These are phyloP conservation scores for Xanthoceras sorbifolium DNA, from an alignment of 345 rosid species.

Conservation along the genomic window DNA sequence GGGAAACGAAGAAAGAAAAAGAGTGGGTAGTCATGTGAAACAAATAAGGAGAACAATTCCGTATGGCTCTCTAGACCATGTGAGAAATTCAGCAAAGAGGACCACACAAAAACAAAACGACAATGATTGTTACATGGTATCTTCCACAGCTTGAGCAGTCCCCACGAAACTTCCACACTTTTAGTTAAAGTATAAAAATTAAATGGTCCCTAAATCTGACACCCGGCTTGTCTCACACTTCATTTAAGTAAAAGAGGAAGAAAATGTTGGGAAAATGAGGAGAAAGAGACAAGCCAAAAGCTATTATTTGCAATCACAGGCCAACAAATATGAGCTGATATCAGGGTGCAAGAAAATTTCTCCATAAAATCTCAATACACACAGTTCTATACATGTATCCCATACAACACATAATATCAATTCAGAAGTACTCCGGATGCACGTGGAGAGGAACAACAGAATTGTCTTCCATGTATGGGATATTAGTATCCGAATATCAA, in stretches of 20 bases:
- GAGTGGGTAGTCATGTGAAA: neutral
- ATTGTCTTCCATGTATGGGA: neutral
- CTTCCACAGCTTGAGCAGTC: constrained; percentile 31
- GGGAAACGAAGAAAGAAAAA: neutral
- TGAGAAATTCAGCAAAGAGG: constrained; percentile 22
- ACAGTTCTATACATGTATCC: neutral
- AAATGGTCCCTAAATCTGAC: constrained; percentile 39
- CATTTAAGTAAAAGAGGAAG: constrained; percentile 18
- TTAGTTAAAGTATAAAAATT: constrained; percentile 26
- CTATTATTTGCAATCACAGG: neutral
- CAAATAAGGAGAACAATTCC: constrained; percentile 1
- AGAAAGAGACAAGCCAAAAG: constrained; percentile 1
- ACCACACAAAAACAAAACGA: constrained; percentile 32
- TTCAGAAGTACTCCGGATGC: constrained; percentile 6
- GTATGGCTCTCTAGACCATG: constrained; percentile 12
- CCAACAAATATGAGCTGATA: neutral
- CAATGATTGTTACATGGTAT: constrained; percentile 20
- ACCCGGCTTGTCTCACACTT: constrained; percentile 27
- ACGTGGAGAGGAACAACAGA: neutral
- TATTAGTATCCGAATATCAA: neutral
- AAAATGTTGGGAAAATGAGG: neutral
- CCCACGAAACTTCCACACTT: constrained; percentile 43
- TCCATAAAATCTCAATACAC: neutral
- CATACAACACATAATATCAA: neutral
- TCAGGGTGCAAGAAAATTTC: neutral